A percentile compares a stretch with the other conserved stretches of the same genome.
These are phyloP conservation scores for Aspergillus thermomutatus DNA, from an alignment of 2,329 filamentous ascomycete species.

Conservation along the genomic window DNA sequence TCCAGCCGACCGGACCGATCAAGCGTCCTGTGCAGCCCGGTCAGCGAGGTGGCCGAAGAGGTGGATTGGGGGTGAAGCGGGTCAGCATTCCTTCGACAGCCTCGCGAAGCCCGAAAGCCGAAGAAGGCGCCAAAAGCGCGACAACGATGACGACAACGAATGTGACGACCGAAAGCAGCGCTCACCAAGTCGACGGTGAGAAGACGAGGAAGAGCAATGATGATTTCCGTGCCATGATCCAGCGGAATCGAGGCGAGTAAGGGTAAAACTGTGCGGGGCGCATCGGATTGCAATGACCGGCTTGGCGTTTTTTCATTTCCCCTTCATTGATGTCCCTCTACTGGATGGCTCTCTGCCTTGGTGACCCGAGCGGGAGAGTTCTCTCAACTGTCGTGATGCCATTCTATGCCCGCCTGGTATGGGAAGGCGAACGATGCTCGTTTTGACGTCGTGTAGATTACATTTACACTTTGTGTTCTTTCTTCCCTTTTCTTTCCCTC, in stretches of 20 bases:
- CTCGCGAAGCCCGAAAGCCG: slow-evolving; percentile 1
- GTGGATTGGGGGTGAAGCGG: slow-evolving; percentile 50
- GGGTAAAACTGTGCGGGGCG: slow-evolving; percentile 11
- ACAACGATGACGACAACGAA: slow-evolving; percentile 25
- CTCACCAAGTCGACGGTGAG: slow-evolving; percentile 14
- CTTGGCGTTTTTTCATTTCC: slow-evolving; percentile 22
- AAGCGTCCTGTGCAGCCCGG: slow-evolving; percentile 46
- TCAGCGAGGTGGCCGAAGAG: slow-evolving; percentile 42
- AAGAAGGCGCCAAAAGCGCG: slow-evolving; percentile 13
- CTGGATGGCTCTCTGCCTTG: slow-evolving; percentile 7
- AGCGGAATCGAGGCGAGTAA: slow-evolving; percentile 35
- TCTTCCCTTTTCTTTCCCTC: neutral
- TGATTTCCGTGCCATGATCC: slow-evolving; percentile 56
- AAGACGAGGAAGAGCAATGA: slow-evolving; percentile 52
- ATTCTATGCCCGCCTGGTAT: too few relatives aligned
- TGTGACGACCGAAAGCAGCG: slow-evolving; percentile 19
- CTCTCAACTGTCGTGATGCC: too few relatives aligned
- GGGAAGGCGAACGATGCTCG: too few relatives aligned
- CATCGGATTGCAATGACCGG: slow-evolving; percentile 26
- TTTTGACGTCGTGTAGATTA: neutral
- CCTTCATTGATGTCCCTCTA: slow-evolving; percentile 9
- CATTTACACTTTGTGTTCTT: neutral
- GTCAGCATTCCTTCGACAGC: slow-evolving; percentile 20
- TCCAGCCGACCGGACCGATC: slow-evolving; percentile 36
- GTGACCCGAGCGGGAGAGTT: neutral